phyloP scores from a whole-genome alignment of 768 basidiomycete species.

The Pulveroboletus sp. region DNA sequence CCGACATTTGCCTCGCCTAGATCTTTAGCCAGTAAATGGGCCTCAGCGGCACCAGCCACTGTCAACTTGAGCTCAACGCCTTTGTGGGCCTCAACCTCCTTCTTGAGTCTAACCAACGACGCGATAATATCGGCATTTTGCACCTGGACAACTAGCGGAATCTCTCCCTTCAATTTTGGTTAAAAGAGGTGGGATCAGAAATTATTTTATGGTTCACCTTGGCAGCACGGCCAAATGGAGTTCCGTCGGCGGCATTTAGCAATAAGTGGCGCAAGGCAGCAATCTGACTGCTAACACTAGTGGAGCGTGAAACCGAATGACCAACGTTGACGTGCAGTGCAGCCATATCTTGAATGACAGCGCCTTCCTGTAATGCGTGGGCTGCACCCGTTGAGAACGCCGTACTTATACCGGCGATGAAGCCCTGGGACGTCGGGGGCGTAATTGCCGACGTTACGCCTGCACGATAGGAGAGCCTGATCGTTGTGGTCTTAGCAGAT shows the following conservation, averaged over 20 bases:
- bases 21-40: slow-evolving; percentile 67
- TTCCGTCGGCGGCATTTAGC: slow-evolving; percentile 26
- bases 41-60: slow-evolving; percentile 64
- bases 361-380: slow-evolving; percentile 52
- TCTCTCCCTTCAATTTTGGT: slow-evolving; percentile 43
- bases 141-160: slow-evolving; percentile 72
- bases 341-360: slow-evolving; percentile 54
- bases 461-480: slow-evolving; percentile 61
- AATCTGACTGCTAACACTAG: slow-evolving; percentile 79
- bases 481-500: slow-evolving; percentile 2
- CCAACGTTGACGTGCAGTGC: slow-evolving; percentile 60
- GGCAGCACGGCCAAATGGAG: slow-evolving; percentile 39
- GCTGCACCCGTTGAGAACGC: slow-evolving; percentile 53
- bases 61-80: slow-evolving; percentile 48
- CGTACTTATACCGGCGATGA: slow-evolving; percentile 54
- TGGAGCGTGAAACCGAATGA: slow-evolving; percentile 34
- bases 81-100: slow-evolving; percentile 49
- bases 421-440: slow-evolving; percentile 46
- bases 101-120: slow-evolving; percentile 64
- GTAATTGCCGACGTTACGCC: slow-evolving; percentile 63
- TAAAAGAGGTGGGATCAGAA: not conserved
- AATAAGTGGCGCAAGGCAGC: slow-evolving; percentile 66
- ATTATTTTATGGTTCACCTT: slow-evolving; percentile 32
- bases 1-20: slow-evolving; percentile 65
- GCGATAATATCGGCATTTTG: slow-evolving; percentile 82